Base-by-base conservation (phyloP, 179 eudicot species). In the Vitellaria paradoxa region DNA sequence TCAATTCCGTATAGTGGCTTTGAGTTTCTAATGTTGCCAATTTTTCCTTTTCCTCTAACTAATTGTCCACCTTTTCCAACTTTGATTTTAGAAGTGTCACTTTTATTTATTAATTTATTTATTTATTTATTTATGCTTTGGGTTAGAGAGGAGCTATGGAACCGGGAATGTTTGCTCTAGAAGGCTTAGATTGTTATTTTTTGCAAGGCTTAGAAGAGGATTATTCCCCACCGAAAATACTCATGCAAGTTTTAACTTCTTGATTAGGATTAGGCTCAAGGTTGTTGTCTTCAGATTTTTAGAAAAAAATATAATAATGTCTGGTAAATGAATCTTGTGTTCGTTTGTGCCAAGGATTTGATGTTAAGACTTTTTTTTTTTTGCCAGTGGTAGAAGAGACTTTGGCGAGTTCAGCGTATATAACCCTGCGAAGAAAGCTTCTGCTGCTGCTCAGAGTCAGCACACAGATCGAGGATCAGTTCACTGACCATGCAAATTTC, bases 361-460 rank as follows among this genome's bases (percentile, higher is more conserved):
- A 89, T 80, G 78, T 80, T 82, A 76, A 77, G 83, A 47, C 59
- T 47, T 78, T 88, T 87, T 30, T 30, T 30, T 30, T 30, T 30
- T 84, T 90, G 68, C 74, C 93, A 94, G 98, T 87, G 98, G 98
- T 75, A 91, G 89, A 80, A 87, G 98, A 79, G 97, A 91, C 62
- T 94, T 92, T 53, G 98, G 98, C 2, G 96, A 92, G 40, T 94
- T 85, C 88, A 94, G 98, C 62, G 97, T 94, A 9, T 91, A 88
- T 78, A 91, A 92, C 65, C 94, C 91, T 11, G 79, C 83, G 62
- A 90, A 86, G 76, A 88, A 50, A 63, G 81, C 64, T 73, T 17
- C 80, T 49, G 70, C 49, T 47, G 24, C 60, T 66, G 75, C 80
- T 71, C 1, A 18, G 21, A 37, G 26, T 74, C 57, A 56, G 77